Base-by-base conservation (phyloP, 139 green algal species). In the Yamagishiella unicocca region DNA sequence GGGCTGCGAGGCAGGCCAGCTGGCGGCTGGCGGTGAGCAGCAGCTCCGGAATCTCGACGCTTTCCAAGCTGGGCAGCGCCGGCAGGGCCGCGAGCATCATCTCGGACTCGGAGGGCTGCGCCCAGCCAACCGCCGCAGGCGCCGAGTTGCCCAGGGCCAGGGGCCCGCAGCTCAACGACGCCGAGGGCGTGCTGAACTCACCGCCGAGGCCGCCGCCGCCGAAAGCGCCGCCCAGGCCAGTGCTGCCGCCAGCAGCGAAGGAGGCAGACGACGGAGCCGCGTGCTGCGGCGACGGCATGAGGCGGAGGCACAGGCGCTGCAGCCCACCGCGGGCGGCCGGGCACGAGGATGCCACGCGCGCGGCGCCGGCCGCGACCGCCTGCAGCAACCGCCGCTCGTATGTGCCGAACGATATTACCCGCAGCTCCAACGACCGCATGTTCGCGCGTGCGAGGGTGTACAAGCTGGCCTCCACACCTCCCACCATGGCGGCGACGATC, bases 81-180 rank as follows among this genome's bases (percentile, higher is more conserved):
- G 43, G 19, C 61, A 77, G 62, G 31, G 64, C 1, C 24, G 64
- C 62, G 43, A 86, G 33, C 43, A 86, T 50, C 22, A 10, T 5
- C 31, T 86, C 80, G n/a, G 80, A 12, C 66, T 86, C 80, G 6
- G 80, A 77, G 9, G 80, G 80, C 80, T 86, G 80, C 31, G 45
- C 42, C 62, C 80, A 86, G 29, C 14, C 31, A n/a, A 64, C 31
- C 14, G 24, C 64, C 8, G 62, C 24, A 19, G 42, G 4, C 62
- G 40, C 7, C 31, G 61, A 38, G 76, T 54, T 37, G 40, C 78
- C 61, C 27, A 85, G 58, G 40, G 78, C 27, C 40, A 75, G 61
- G 7, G 78, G 78, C 6, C 40, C n/a, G 61, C 27, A 86, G 80
- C 43, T 37, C 3, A 86, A 64, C 21, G 80, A 85, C 1, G 78